Conservation (phyloP, 2,329 filamentous ascomycete species). For the Stenocarpella maydis region DNA sequence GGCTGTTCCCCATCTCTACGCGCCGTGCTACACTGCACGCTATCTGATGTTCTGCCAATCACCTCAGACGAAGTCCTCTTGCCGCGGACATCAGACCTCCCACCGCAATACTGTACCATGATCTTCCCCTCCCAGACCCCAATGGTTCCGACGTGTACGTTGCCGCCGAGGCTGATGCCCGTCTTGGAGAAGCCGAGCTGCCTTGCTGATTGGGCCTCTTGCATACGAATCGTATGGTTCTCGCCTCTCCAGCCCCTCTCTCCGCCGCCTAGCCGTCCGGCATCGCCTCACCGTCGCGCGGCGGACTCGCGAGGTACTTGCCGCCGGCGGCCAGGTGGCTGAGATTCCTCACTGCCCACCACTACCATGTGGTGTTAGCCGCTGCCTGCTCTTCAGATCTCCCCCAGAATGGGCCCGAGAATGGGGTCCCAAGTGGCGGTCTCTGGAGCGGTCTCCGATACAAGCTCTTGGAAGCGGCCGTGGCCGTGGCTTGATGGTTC, state of each 20-base stretch:
- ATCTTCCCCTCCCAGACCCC: constrained; percentile 21
- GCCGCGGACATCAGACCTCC: constrained; percentile 30
- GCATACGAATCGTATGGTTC: constrained; percentile 12
- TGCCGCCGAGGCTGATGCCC: constrained; percentile 33
- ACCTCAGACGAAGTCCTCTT: constrained; percentile 26
- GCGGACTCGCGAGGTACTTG: constrained; percentile 8
- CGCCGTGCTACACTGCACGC: constrained; percentile 33
- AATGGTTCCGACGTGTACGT: constrained; percentile 27
- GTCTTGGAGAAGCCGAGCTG: neutral
- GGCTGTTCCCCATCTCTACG: constrained; percentile 31
- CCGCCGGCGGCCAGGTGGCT: constrained; percentile 19
- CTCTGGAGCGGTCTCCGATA: constrained; percentile 5
- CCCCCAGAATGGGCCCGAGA: neutral
- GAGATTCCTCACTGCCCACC: constrained; percentile 10
- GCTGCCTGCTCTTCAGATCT: constrained; percentile 13
- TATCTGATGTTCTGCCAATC: constrained; percentile 33
- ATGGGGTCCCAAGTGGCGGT: constrained; percentile 19
- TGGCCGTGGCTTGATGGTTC: constrained; percentile 19
- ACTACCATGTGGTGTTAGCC: constrained; percentile 6
- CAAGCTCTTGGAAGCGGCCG: constrained; percentile 16
- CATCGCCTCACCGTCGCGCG: constrained; percentile 16
- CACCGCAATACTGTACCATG: constrained; percentile 22
- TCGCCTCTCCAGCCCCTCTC: constrained; percentile 28
- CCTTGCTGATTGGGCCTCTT: constrained; percentile 29
- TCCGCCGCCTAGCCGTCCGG: neutral